Evolutionary conservation across 106 monocot species (phyloP), one percentile per base, ranked within the genome.

Genomic region (Alisma plantagoaquatica): DNA sequence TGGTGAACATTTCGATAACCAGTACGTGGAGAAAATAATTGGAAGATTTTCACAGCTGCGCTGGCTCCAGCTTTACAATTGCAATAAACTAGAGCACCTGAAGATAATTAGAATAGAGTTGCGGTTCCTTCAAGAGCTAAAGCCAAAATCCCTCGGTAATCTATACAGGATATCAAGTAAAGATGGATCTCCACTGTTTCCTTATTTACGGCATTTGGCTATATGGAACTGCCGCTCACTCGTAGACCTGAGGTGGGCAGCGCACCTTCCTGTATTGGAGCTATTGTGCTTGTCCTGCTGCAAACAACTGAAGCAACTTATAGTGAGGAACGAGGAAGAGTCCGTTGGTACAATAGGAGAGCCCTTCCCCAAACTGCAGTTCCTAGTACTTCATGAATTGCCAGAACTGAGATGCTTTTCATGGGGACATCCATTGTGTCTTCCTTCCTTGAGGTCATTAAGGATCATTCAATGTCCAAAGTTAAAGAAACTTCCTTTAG

Each of bases 401-500:
- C 46, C 18, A 1, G 19, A 48, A 15, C 8, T 61, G 47, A 22
- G 16, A 15, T 30, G 61, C 17, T 45, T 61, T 9, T 47, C 30
- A 3, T 46, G 41, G 16, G 31, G 31, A 1, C 61, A 48, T 31
- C 46, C 47, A 1, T n/a, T 61, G 31, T 19, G 11, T 14, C 27
- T 61, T 3, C 46, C 48, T 31, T 30, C 45, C 12, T 29, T 61
- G 5, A 8, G 12, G 28, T 23, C 8, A 11, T 19, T 61, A 19
- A 9, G 3, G 2, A 48, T 61, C 11, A 0, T 0, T 10, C 2
- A 26, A 1, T 61, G 48, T 22, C 47, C 61, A 19, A 27, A 31
- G 61, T 31, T 61, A 19, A 61, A 61, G 21, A 61, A 48, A 48
- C 61, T 61, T 1, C 47, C 61, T 7, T 49, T 61, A 15, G 47